Base-by-base conservation (phyloP, 345 rosid species). In the Pistacia vera region DNA sequence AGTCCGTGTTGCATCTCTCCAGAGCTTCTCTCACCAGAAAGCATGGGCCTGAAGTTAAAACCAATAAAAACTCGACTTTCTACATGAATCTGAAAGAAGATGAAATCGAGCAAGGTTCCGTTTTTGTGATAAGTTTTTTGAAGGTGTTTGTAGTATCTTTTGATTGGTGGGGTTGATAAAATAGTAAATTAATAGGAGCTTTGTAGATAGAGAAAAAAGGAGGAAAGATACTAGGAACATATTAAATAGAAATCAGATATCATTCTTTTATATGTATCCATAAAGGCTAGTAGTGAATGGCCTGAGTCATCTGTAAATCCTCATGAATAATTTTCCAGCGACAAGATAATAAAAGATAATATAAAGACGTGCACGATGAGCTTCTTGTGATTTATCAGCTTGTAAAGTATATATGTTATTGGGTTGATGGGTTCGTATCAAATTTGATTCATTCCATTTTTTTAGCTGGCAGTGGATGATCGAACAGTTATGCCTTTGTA, bases 21-120 rank as follows among this genome's bases (percentile, higher is more conserved):
- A 0, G 97, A 97, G 85, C 98, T 97, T 72, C 93, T 97, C 17
- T 91, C 99, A 7, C 99, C 97, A 0, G 98, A 97, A 85, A 94
- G 95, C 89, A 94, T 97, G 99, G 99, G 99, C 0, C 83, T 97
- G 83, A 94, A 97, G 89, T 82, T 94, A 70, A 94, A 97, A 80
- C 99, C 99, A 1, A 97, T 97, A 14, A 94, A 89, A 85, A 97
- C 99, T 28, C 83, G 97, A 30, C 75, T 83, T 49, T 48, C 90
- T 13, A 58, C 66, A 49, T 51, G 69, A 56, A 77, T 71, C 33
- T 72, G 56, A 78, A n/a, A 61, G 28, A 33, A 66, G 59, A 66
- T 28, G 56, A n/a, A 72, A 46, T 72, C 35, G 68, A 44, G 30
- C 28, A 14, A 22, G 60, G 48, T 80, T 65, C 48, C 46, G 8